Evolutionary conservation across 441 rosid species (phyloP).

Genomic region (Sinapis alba): DNA sequence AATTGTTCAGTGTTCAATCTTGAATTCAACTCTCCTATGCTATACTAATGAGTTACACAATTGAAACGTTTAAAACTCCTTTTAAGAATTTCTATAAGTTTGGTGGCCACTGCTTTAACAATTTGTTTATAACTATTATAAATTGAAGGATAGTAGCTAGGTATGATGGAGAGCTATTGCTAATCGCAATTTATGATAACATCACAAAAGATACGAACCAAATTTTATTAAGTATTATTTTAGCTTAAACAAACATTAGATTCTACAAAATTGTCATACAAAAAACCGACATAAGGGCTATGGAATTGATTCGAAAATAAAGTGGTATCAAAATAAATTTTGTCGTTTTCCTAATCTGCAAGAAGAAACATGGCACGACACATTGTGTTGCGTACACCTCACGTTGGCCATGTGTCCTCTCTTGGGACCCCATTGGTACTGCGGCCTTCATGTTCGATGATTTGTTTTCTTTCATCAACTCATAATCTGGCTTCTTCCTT

Average conservation of each 20-base stretch:
- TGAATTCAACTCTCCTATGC: not conserved
- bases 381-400: slow-evolving; percentile 24
- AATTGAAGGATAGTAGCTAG: slow-evolving; percentile 21
- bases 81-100: not conserved
- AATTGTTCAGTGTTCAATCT: not conserved
- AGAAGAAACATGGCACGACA: slow-evolving; percentile 28
- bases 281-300: slow-evolving; percentile 29
- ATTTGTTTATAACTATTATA: slow-evolving; percentile 8
- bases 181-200: slow-evolving; percentile 18
- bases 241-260: slow-evolving; percentile 7
- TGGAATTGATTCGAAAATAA: slow-evolving; percentile 16
- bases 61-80: slow-evolving; percentile 9
- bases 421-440: slow-evolving; percentile 28
- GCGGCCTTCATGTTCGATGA: slow-evolving; percentile 29
- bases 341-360: slow-evolving; percentile 25
- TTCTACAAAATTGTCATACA: slow-evolving; percentile 10
- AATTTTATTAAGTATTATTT: slow-evolving; percentile 5
- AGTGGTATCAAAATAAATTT: not conserved
- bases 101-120: slow-evolving; percentile 12
- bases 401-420: slow-evolving; percentile 39
- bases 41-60: slow-evolving; percentile 4
- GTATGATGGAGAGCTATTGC: slow-evolving; percentile 26
- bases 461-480: slow-evolving; percentile 12
- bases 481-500: not conserved
- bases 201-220: slow-evolving; percentile 32